Base-by-base conservation (phyloP, 1,284 basidiomycete species). In the Fomitopsis schrenkii region DNA sequence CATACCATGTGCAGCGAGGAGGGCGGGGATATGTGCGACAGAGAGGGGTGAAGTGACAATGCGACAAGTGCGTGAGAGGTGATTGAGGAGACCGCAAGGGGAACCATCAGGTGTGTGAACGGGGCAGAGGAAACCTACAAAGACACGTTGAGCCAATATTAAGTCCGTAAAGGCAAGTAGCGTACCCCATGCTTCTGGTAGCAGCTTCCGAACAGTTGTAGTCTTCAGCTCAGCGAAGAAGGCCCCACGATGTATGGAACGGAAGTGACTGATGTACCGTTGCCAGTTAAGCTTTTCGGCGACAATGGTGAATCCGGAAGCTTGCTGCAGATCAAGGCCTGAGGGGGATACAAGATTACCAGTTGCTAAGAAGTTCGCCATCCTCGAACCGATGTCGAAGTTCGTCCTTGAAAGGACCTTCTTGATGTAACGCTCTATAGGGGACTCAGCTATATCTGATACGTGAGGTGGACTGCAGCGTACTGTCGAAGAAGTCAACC, bases 181-280 rank as follows among this genome's bases (percentile, higher is more conserved):
- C 83, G 66, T 70, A 93, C 93, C 97, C 97, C 97, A 99, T 41
- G 97, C 94, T 78, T 99, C 97, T 14, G 97, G 97, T 22, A 99
- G 80, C 63, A 99, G 80, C 77, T 99, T 99, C 70, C 97, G 91
- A 55, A 99, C 97, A 26, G 95, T 91, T 0, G 97, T 99, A 0
- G 97, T 99, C 82, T 99, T 99, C 63, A 99, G 86, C 75, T 99
- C 96, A 26, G 97, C 95, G 73, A 99, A 99, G 86, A 99, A 99
- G 48, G 97, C 95, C 76, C 97, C 97, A 79, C 97, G 93, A 78
- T 99, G 97, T 48, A 99, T 96, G 75, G 94, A 98, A 60, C 97
- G 85, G 82, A 99, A 99, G 78, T 99, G 97, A 70, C 93, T 93
- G 74, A 99, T 95, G 77, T 98, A 99, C 54, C 97, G 94, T 72